Evolutionary conservation across 352 stramenopile species (phyloP).

Genomic region (Phytophthora citricola): DNA sequence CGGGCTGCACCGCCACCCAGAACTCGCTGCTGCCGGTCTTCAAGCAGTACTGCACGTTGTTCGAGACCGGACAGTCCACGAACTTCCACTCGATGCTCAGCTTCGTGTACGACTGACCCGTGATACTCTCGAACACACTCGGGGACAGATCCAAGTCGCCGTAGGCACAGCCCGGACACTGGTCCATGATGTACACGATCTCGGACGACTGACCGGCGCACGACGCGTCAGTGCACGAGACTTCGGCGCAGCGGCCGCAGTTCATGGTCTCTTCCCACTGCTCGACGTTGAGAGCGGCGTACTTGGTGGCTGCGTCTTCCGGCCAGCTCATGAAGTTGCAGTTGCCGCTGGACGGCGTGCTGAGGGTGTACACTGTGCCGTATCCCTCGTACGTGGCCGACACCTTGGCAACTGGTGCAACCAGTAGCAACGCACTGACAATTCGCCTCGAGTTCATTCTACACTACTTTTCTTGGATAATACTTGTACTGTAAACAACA

Average conservation of each 20-base stretch:
- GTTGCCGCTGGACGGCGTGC: constrained; percentile 41
- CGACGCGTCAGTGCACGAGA: constrained; percentile 56
- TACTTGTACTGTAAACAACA: constrained; percentile 4
- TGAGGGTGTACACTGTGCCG: constrained; percentile 41
- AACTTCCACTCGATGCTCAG: constrained; percentile 69
- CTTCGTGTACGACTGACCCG: constrained; percentile 51
- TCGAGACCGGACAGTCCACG: constrained; percentile 60
- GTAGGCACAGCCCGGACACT: constrained; percentile 58
- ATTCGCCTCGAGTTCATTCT: constrained; percentile 19
- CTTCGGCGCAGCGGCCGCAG: constrained; percentile 56
- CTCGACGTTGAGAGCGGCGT: constrained; percentile 48
- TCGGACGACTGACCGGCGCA: constrained; percentile 51
- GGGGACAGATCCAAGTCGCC: constrained; percentile 69
- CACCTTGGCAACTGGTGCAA: not conserved
- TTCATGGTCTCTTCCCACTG: constrained; percentile 53
- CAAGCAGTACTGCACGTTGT: constrained; percentile 70
- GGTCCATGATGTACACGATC: constrained; percentile 73
- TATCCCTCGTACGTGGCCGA: constrained; percentile 14
- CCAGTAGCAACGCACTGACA: constrained; percentile 17
- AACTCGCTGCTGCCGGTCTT: constrained; percentile 68
- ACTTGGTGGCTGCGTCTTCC: constrained; percentile 36
- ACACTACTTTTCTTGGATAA: not conserved
- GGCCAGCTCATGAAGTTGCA: constrained; percentile 56
- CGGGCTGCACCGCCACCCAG: constrained; percentile 70
- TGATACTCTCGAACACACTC: constrained; percentile 68